A percentile compares a stretch with the other conserved stretches of the same genome.
Conservation (phyloP, 768 basidiomycete species). For the Phylloporus arenicola region DNA sequence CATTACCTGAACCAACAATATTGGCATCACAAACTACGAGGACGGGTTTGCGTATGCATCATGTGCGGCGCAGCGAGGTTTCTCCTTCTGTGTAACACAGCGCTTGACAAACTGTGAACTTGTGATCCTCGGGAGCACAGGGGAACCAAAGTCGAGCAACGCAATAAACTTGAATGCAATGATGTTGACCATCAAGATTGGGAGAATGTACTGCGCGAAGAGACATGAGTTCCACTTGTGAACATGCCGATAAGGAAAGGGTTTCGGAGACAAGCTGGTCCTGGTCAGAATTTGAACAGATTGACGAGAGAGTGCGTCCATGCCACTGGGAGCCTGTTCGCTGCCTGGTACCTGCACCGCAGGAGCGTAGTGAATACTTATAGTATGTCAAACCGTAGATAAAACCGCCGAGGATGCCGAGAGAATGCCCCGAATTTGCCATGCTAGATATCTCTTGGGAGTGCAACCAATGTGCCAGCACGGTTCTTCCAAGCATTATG, state of each 20-base stretch:
- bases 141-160: slow-evolving; percentile 77
- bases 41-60: slow-evolving; percentile 94
- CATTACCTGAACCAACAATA: slow-evolving; percentile 96
- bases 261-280: slow-evolving; percentile 90
- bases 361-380: slow-evolving; percentile 59
- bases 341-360: slow-evolving; percentile 46
- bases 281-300: too few species aligned
- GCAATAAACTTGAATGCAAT: slow-evolving; percentile 97
- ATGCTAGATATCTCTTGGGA: slow-evolving; percentile 66
- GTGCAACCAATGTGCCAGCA: slow-evolving; percentile 85
- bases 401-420: slow-evolving; percentile 94
- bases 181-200: slow-evolving; percentile 91
- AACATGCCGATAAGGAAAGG: slow-evolving; percentile 85
- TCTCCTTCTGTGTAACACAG: slow-evolving; percentile 99
- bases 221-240: slow-evolving; percentile 92
- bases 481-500: slow-evolving; percentile 81
- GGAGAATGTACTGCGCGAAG: slow-evolving; percentile 87
- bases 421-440: slow-evolving; percentile 55
- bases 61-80: slow-evolving; percentile 75
- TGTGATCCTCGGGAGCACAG: slow-evolving; percentile 88
- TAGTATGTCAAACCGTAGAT: slow-evolving; percentile 84
- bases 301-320: slow-evolving; percentile 77
- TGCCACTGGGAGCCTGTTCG: slow-evolving; percentile 36
- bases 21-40: slow-evolving; percentile 96
- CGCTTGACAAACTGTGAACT: slow-evolving; percentile 95